phyloP scores from a whole-genome alignment of 2,329 filamentous ascomycete species.

The Periconia sp. region DNA sequence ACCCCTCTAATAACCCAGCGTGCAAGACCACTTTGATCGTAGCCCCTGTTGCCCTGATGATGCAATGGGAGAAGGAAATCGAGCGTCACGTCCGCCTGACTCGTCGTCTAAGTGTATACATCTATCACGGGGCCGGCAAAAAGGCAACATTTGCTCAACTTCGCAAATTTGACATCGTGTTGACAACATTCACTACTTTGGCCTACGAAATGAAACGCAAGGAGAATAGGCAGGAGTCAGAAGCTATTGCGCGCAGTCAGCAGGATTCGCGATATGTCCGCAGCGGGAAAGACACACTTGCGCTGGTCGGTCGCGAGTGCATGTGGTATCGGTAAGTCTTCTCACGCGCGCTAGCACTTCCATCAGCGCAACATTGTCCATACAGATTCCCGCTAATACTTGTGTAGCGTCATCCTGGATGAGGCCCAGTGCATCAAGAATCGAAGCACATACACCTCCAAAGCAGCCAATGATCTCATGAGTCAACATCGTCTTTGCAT shows the following conservation, averaged over 20 bases:
- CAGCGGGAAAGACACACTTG: constrained; percentile 27
- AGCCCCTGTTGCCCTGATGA: constrained; percentile 78
- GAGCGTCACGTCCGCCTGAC: constrained; percentile 66
- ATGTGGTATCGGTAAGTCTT: constrained; percentile 56
- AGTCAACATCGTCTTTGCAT: constrained; percentile 73
- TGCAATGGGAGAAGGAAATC: constrained; percentile 87
- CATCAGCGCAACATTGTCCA: background rate
- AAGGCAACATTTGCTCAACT: constrained; percentile 64
- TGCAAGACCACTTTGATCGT: constrained; percentile 81
- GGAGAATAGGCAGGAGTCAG: constrained; percentile 55
- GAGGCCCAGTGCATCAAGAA: constrained; percentile 87
- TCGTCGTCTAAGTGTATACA: constrained; percentile 67
- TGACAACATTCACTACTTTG: constrained; percentile 80
- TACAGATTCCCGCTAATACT: background rate
- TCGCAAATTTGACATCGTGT: constrained; percentile 72
- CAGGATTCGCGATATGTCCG: constrained; percentile 30
- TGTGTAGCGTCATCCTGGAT: constrained; percentile 76
- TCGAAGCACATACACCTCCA: constrained; percentile 65
- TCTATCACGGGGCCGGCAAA: constrained; percentile 69
- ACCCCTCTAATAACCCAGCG: constrained; percentile 64
- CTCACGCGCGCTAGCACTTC: constrained; percentile 49
- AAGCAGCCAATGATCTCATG: constrained; percentile 64
- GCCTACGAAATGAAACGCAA: constrained; percentile 70
- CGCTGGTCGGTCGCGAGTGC: constrained; percentile 64
- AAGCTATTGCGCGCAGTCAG: constrained; percentile 52